These are phyloP conservation scores for Medicago ruthenica DNA, from an alignment of 306 rosid species.

Conservation along the genomic window DNA sequence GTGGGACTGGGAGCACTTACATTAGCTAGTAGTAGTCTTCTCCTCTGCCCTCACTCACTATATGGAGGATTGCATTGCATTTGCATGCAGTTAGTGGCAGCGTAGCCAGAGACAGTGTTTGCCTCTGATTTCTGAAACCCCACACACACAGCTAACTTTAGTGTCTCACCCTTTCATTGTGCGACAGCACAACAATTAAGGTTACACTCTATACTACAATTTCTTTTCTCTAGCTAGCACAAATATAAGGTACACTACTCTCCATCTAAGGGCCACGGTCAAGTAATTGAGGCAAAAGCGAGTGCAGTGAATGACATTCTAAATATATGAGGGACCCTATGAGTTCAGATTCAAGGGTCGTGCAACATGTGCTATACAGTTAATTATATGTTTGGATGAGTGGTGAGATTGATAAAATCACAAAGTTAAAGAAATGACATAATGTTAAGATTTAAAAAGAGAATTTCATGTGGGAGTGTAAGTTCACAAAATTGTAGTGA, in stretches of 20 bases:
- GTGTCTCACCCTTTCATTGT: conserved; percentile 4
- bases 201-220: not conserved
- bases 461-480: too few relatives aligned
- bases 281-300: not conserved
- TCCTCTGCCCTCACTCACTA: not conserved
- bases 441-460: too few relatives aligned
- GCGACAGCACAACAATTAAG: conserved; percentile 19
- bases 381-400: too few relatives aligned
- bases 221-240: not conserved
- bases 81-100: not conserved
- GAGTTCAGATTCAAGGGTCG: too few relatives aligned
- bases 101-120: not conserved
- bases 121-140: not conserved
- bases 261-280: not conserved
- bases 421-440: too few relatives aligned
- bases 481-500: too few relatives aligned
- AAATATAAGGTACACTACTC: too few relatives aligned
- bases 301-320: too few relatives aligned
- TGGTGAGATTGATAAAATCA: too few relatives aligned
- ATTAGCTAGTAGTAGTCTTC: not conserved
- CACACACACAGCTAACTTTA: not conserved
- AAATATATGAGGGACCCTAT: too few relatives aligned
- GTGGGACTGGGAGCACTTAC: not conserved
- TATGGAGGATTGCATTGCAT: not conserved
- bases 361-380: too few relatives aligned